Percentiles rank a stretch among this genome's conserved stretches.
phyloP scores from a whole-genome alignment of 192 early-diverging fungal species.

The Backusella luteola region DNA sequence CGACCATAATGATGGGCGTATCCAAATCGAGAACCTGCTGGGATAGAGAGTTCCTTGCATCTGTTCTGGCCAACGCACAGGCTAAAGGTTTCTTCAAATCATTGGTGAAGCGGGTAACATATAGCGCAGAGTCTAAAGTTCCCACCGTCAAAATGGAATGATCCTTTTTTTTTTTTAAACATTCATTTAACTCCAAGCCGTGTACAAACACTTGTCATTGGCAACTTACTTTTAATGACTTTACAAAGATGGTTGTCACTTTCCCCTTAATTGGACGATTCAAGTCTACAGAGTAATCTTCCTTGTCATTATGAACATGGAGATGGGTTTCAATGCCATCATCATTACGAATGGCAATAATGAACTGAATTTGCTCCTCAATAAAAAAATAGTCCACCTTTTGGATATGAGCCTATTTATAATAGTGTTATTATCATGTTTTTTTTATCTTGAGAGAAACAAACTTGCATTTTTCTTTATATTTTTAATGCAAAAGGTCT shows the following conservation, averaged over 20 bases:
- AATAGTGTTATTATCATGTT: not conserved
- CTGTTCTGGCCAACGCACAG: slow-evolving; percentile 2
- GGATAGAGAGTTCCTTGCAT: not conserved
- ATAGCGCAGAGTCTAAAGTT: slow-evolving; percentile 4
- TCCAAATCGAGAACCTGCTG: not conserved
- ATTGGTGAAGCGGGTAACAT: not conserved
- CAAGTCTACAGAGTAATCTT: not conserved
- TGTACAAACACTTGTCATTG: not conserved
- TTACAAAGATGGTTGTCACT: not conserved
- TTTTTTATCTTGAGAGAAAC: not conserved
- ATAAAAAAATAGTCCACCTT: not conserved
- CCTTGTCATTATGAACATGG: not conserved
- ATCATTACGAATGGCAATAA: not conserved
- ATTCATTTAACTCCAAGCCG: not conserved
- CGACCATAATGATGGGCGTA: not conserved
- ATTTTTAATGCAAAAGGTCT: not conserved
- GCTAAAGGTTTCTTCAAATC: not conserved
- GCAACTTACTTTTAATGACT: not conserved
- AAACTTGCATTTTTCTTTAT: not conserved
- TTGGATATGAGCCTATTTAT: slow-evolving; percentile 25
- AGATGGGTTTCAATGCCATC: not conserved
- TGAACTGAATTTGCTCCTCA: not conserved
- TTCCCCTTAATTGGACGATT: not conserved
- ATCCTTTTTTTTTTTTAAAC: not conserved
- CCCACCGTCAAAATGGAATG: not conserved